Conservation (phyloP, 257 asterid species). For the Lycium barbarum region DNA sequence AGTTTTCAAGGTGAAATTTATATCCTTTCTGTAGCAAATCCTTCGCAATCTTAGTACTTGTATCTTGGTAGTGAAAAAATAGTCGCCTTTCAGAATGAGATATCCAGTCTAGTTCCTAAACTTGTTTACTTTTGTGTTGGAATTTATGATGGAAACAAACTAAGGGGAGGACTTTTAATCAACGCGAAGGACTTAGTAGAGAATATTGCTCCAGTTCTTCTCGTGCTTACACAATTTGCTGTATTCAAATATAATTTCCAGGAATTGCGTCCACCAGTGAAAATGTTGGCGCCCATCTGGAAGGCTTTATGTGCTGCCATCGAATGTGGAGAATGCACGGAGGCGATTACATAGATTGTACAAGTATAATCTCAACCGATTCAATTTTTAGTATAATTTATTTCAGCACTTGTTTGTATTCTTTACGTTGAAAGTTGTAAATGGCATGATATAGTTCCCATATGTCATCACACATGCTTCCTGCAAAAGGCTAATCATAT, state of each 20-base stretch:
- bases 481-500: slow-evolving; percentile 20
- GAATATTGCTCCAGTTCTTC: slow-evolving; percentile 14
- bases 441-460: slow-evolving; percentile 27
- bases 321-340: slow-evolving; percentile 28
- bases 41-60: not conserved
- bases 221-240: slow-evolving; percentile 21
- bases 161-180: not conserved
- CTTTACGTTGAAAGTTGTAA: slow-evolving; percentile 12
- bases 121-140: not conserved
- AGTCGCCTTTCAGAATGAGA: not conserved
- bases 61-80: not conserved
- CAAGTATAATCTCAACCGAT: not conserved
- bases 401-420: slow-evolving; percentile 11
- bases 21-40: slow-evolving; percentile 10
- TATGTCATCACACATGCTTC: not conserved
- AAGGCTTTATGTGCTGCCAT: slow-evolving; percentile 74
- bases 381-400: not conserved
- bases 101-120: not conserved
- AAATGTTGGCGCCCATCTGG: slow-evolving; percentile 85
- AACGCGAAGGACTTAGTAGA: not conserved
- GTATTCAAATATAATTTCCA: slow-evolving; percentile 27
- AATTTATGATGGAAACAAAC: not conserved
- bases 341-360: slow-evolving; percentile 8
- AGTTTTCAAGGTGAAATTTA: slow-evolving; percentile 73
- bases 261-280: slow-evolving; percentile 74